Evolutionary conservation across 164 flowering plant species (phyloP), one percentile per base, ranked within the genome.

Genomic region (Macadamia tetraphylla): DNA sequence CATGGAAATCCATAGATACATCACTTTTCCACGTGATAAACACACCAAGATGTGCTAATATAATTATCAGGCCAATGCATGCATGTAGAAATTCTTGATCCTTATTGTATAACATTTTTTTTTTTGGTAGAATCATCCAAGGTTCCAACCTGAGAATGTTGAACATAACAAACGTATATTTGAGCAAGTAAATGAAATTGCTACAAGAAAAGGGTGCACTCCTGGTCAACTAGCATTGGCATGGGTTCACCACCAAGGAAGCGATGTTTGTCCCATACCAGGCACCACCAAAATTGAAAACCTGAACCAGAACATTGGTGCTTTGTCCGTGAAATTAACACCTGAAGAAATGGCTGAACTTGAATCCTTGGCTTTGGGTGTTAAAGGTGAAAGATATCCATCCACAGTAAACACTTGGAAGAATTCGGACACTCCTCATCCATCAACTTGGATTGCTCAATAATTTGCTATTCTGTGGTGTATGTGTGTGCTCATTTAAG

Each of bases 251-350:
- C 77, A 80, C 63, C 83, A 75, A 44, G 83, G 83, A 56, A 57
- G 52, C 11, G 81, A 75, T 63, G 83, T 80, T n/a, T 70, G 77
- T 55, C 83, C 81, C 0, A 80, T 80, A 13, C 85, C 87, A 9
- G 84, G 87, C 67, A 82, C 88, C 44, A 82, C 88, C 61, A 81
- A 82, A 71, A 69, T 77, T 55, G 75, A 72, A 55, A 84, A 82
- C 67, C 42, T 84, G 12, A 71, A 76, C 62, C 77, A 79, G 70
- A 84, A 84, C 44, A 70, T 84, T 35, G 75, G 75, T 57, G 82
- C 86, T 71, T 52, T 81, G 56, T 73, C 78, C 9, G 74, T 77
- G 61, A 80, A 82, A 67, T 77, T 80, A 0, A 76, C 76, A 9
- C 69, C 69, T 40, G 75, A 76, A 62, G 87, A 81, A 62, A 67